A percentile compares a stretch with the other conserved stretches of the same genome.
These are phyloP conservation scores for Podaxis carcinomalis DNA, from an alignment of 768 basidiomycete genomes.

Conservation along the genomic window DNA sequence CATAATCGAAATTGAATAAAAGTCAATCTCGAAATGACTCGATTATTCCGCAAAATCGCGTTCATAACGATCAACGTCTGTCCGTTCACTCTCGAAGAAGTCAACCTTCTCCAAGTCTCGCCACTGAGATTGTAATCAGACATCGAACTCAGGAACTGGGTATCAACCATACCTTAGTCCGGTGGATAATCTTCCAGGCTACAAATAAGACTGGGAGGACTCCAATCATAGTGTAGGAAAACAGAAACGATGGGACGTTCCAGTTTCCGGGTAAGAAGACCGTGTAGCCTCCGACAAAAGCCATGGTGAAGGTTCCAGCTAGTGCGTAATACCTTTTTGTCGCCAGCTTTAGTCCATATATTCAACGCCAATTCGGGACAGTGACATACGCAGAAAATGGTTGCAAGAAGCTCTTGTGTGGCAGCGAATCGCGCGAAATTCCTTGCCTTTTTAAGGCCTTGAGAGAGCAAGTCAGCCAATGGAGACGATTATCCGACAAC, in stretches of 20 bases:
- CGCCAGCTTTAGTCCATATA: background rate
- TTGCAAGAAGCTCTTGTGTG: slow-evolving; percentile 44
- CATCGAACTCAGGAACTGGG: background rate
- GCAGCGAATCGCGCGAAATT: slow-evolving; percentile 38
- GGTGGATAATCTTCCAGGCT: slow-evolving; percentile 40
- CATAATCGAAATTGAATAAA: background rate
- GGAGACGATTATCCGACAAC: background rate
- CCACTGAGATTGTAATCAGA: slow-evolving; percentile 27
- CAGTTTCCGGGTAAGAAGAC: slow-evolving; percentile 51
- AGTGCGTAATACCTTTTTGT: slow-evolving; percentile 40
- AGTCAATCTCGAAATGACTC: background rate
- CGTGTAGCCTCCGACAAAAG: slow-evolving; percentile 43
- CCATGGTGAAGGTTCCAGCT: slow-evolving; percentile 38
- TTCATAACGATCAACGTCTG: slow-evolving; percentile 41
- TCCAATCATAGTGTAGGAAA: slow-evolving; percentile 45
- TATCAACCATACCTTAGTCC: slow-evolving; percentile 29
- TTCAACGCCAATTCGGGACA: background rate
- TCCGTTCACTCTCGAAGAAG: slow-evolving; percentile 44
- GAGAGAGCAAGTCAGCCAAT: background rate
- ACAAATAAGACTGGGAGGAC: slow-evolving; percentile 39
- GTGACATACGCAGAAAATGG: slow-evolving; percentile 42
- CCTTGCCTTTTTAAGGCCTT: slow-evolving; percentile 43
- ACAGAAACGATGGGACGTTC: slow-evolving; percentile 43
- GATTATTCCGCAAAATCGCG: slow-evolving; percentile 15
- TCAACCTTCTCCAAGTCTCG: slow-evolving; percentile 31